Evolutionary conservation across 768 basidiomycete genomes (phyloP), one percentile per base, ranked within the genome.

Genomic region (Antrodiella citrinella): DNA sequence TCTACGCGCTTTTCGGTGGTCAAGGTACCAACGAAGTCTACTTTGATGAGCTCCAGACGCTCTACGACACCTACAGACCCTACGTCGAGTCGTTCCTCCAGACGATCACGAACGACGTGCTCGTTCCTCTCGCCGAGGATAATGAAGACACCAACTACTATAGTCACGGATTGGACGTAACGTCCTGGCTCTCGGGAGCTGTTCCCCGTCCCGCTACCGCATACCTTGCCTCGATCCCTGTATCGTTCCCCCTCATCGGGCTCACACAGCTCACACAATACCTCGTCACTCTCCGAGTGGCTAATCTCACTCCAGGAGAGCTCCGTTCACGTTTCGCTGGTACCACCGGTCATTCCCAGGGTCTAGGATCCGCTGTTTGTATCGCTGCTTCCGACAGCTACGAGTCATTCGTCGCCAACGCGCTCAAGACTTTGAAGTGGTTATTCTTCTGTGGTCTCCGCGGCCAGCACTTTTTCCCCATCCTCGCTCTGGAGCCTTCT

Each of bases 21-120:
- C 96, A 99, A 68, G 96, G 96, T 51, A 91, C 87, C 52, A 98
- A 98, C 68, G 96, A 98, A 63, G 88, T 95, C 52, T 99, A 98
- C 72, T 92, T 97, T 65, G 90, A 95, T 65, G 96, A 98, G 66
- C 77, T 99, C 18, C 89, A 95, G 70, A 71, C 75, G 45, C 82
- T 98, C 47, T 93, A 89, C 69, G 86, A 96, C 69, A 87, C 81
- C 53, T 98, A 99, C 76, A 80, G 74, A 55, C 86, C 93, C 10
- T 95, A 91, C 62, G 82, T 97, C 55, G 71, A 75, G 13, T 66
- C 84, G 15, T 84, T 92, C 73, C 67, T 96, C 54, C 61, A 72
- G 23, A 72, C 72, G 35, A 68, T 91, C 57, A 81, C 86, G 44
- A 60, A 71, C 15, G 73, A 84, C 44, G 72, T 90, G 59, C 84